phyloP scores from a whole-genome alignment of 1,139 yeast species.

The Taphrina deformans region DNA sequence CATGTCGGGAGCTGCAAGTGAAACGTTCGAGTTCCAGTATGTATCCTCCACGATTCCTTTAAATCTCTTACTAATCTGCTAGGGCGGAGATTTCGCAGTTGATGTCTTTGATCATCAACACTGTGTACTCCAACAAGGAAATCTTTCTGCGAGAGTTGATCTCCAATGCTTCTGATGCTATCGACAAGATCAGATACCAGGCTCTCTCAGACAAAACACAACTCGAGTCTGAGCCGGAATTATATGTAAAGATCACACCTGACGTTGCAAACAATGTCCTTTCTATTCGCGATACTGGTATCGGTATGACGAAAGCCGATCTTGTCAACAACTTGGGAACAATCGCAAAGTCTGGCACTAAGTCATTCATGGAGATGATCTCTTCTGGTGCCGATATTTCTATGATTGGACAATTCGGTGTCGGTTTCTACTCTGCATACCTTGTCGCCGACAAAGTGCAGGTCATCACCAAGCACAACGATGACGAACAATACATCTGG shows the following conservation, averaged over 20 bases:
- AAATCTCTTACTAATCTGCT: background rate
- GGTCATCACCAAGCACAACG: constrained; percentile 97
- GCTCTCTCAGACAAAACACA: constrained; percentile 88
- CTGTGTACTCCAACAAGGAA: constrained; percentile 99
- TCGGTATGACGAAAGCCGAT: constrained; percentile 96
- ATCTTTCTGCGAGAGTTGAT: constrained; percentile 98
- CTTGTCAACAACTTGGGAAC: constrained; percentile 99
- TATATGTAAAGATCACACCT: constrained; percentile 96
- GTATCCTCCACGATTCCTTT: background rate
- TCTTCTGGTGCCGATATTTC: constrained; percentile 99
- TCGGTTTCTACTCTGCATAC: constrained; percentile 99
- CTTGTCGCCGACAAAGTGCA: constrained; percentile 99
- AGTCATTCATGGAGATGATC: constrained; percentile 98
- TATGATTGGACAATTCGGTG: constrained; percentile 99
- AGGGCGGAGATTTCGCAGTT: constrained; percentile 99
- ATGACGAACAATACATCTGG: constrained; percentile 99
- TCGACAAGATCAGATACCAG: constrained; percentile 96
- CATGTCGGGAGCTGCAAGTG: constrained; percentile 21
- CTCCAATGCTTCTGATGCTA: constrained; percentile 95
- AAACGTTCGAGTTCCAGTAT: constrained; percentile 65
- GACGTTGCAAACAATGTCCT: constrained; percentile 88
- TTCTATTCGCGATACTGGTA: constrained; percentile 99
- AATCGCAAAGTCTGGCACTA: constrained; percentile 99
- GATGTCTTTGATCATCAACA: constrained; percentile 99
- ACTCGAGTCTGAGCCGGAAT: constrained; percentile 92